Conservation (phyloP, 345 rosid genomes). For the Pistacia vera region DNA sequence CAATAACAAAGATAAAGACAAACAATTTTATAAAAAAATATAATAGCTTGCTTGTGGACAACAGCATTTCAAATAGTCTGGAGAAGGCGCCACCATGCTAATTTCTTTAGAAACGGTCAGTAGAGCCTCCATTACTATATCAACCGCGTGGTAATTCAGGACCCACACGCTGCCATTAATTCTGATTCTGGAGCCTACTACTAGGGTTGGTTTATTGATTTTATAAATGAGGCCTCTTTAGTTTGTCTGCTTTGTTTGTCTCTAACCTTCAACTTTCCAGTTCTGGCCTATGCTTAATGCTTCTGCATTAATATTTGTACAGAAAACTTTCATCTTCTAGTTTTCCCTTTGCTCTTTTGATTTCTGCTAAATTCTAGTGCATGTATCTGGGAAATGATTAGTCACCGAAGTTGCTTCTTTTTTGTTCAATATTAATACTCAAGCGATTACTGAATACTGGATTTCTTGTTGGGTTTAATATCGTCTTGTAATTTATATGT, state of each 20-base stretch:
- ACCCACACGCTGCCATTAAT: conserved; percentile 10
- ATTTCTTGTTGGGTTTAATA: neutral
- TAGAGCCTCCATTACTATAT: neutral
- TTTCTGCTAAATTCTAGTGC: too few relatives aligned
- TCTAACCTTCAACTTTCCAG: neutral
- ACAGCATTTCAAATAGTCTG: neutral
- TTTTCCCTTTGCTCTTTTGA: too few relatives aligned
- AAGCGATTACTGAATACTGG: neutral
- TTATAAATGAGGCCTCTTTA: neutral
- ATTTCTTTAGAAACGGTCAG: neutral
- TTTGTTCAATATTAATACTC: too few relatives aligned
- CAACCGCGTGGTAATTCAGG: neutral
- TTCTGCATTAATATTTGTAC: too few relatives aligned
- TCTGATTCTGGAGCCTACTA: neutral
- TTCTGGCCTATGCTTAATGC: too few relatives aligned
- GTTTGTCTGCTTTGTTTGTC: neutral
- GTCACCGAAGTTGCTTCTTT: too few relatives aligned
- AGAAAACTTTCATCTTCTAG: too few relatives aligned
- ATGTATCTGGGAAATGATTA: too few relatives aligned
- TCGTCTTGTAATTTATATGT: neutral
- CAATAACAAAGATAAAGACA: too few relatives aligned
- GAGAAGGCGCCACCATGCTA: conserved; percentile 12
- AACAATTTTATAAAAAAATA: too few relatives aligned
- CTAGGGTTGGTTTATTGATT: neutral
- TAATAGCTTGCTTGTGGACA: too few relatives aligned